Conservation (phyloP, 495 filamentous ascomycete genomes). For the Poronia punctata region DNA sequence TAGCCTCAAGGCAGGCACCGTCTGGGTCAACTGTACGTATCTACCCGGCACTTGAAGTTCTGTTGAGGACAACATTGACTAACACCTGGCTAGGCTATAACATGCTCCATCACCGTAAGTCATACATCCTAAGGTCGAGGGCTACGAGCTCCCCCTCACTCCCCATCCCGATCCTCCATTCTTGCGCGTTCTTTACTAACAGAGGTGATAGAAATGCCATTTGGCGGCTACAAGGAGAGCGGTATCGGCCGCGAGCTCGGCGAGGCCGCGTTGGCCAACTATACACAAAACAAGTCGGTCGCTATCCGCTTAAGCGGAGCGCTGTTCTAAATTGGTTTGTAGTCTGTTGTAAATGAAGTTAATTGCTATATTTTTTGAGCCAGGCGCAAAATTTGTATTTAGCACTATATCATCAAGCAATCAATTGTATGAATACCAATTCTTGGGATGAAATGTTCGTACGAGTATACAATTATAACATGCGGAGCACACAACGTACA, state of each 20-base stretch:
- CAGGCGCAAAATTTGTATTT: too few species aligned
- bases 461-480: too few species aligned
- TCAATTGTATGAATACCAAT: too few species aligned
- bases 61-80: slow-evolving; percentile 4
- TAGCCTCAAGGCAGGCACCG: slow-evolving; percentile 76
- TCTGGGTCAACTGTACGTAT: slow-evolving; percentile 85
- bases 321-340: slow-evolving; percentile 25
- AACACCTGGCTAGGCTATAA: slow-evolving; percentile 44
- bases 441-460: too few species aligned
- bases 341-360: neutral
- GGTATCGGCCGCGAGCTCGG: slow-evolving; percentile 94
- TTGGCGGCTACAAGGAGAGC: slow-evolving; percentile 89
- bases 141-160: neutral
- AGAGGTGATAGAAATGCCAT: too few species aligned
- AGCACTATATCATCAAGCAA: too few species aligned
- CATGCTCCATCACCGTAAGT: slow-evolving; percentile 71
- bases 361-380: too few species aligned
- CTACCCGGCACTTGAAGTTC: neutral
- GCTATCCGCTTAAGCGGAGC: slow-evolving; percentile 43
- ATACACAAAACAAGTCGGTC: slow-evolving; percentile 69
- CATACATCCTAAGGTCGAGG: slow-evolving; percentile 69
- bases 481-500: too few species aligned
- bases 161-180: too few species aligned
- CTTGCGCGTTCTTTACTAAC: neutral
- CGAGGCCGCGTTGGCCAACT: slow-evolving; percentile 87